These are phyloP conservation scores for Epichloe amarillans DNA, from an alignment of 2,329 filamentous ascomycete genomes.

Conservation along the genomic window DNA sequence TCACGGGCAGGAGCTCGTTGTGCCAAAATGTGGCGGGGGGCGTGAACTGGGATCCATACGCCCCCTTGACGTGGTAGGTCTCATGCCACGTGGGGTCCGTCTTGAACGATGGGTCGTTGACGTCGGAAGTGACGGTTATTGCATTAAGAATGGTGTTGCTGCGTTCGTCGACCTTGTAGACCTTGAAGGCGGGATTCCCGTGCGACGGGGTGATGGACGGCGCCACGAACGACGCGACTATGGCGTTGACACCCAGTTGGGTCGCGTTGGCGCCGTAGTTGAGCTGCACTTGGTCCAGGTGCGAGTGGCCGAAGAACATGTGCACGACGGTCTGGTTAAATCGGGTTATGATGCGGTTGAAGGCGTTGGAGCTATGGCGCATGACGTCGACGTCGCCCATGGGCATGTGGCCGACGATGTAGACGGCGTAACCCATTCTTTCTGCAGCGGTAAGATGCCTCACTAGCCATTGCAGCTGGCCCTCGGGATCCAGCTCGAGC, in stretches of 20 bases:
- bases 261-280: conserved; percentile 34
- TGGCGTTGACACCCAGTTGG: conserved; percentile 28
- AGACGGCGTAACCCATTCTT: conserved; percentile 34
- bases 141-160: conserved; percentile 26
- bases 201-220: conserved; percentile 40
- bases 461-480: neutral
- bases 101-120: neutral
- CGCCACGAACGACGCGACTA: conserved; percentile 37
- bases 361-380: conserved; percentile 35
- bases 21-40: neutral
- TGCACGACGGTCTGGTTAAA: conserved; percentile 40
- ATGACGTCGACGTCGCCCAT: conserved; percentile 35
- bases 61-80: neutral
- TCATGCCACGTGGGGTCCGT: neutral
- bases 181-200: conserved; percentile 40
- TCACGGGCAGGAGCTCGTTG: neutral
- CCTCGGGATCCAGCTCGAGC: neutral
- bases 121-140: neutral
- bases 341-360: conserved; percentile 38
- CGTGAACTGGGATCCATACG: neutral
- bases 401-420: conserved; percentile 44
- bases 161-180: conserved; percentile 42
- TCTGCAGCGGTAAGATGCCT: conserved; percentile 33
- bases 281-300: conserved; percentile 41
- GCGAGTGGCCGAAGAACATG: conserved; percentile 44